Evolutionary conservation across 129 eudicot species (phyloP).

Genomic region (Pulicaria dysenterica): DNA sequence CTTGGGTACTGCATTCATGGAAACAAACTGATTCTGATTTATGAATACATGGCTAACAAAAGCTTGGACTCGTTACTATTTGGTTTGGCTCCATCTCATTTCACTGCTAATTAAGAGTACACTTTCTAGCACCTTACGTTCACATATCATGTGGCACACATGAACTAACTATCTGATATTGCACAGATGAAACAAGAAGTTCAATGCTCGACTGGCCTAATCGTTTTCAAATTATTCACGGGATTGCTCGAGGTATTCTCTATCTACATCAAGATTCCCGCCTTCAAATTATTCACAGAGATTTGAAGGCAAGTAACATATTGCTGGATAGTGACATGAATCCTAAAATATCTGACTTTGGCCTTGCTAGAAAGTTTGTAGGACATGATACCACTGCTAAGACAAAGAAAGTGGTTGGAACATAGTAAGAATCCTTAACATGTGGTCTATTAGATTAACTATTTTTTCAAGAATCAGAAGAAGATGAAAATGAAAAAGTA

Average conservation of each 20-base stretch:
- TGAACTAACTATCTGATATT: neutral
- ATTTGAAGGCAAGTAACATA: constrained; percentile 35
- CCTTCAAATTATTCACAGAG: constrained; percentile 8
- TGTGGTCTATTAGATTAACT: neutral
- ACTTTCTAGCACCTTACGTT: neutral
- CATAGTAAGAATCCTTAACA: constrained; percentile 25
- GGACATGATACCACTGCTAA: constrained; percentile 30
- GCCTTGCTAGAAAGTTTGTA: constrained; percentile 30
- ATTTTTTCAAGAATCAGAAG: no score
- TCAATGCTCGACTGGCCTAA: constrained; percentile 36
- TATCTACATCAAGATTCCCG: constrained; percentile 42
- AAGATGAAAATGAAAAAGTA: no score
- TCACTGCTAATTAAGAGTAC: no score
- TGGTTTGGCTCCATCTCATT: constrained; percentile 31
- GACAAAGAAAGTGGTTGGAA: constrained; percentile 35
- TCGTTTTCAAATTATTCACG: constrained; percentile 28
- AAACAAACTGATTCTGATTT: constrained; percentile 27
- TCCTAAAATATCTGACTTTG: constrained; percentile 41
- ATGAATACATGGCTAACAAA: constrained; percentile 41
- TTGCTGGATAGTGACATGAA: constrained; percentile 34
- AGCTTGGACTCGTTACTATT: constrained; percentile 40
- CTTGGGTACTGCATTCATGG: constrained; percentile 47
- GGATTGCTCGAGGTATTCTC: constrained; percentile 39
- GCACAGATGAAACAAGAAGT: constrained; percentile 33
- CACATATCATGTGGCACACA: neutral